Evolutionary conservation across 2,329 filamentous ascomycete species (phyloP).

Genomic region (Talaromyces sp.): DNA sequence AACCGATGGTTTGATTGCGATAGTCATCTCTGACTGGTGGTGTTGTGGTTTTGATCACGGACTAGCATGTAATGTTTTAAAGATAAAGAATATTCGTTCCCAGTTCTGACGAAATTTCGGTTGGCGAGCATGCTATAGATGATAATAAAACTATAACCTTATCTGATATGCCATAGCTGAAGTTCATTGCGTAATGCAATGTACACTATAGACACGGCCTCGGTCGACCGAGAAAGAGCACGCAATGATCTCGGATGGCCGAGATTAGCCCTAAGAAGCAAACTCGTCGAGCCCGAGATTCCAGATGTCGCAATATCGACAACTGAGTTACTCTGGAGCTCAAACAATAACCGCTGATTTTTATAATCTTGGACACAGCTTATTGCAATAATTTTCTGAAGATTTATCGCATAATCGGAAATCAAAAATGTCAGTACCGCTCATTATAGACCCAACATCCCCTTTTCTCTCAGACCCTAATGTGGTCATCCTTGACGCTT

Average conservation of each 20-base stretch:
- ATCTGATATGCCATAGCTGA: background rate
- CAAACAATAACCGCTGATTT: too few relatives aligned
- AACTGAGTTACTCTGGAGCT: too few relatives aligned
- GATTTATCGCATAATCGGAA: too few relatives aligned
- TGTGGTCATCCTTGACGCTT: conserved; percentile 4
- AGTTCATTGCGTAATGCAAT: background rate
- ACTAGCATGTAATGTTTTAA: too few relatives aligned
- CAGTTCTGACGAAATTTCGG: too few relatives aligned
- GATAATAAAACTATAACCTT: too few relatives aligned
- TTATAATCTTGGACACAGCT: too few relatives aligned
- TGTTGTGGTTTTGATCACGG: too few relatives aligned
- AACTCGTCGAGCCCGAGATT: background rate
- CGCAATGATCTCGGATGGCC: conserved; percentile 5
- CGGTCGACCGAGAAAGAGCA: conserved; percentile 1
- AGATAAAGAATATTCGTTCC: too few relatives aligned
- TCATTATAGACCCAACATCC: conserved; percentile 5
- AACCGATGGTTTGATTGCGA: background rate
- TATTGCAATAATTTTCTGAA: too few relatives aligned
- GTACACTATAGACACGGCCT: background rate
- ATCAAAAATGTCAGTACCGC: conserved; percentile 2
- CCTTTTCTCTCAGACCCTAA: background rate
- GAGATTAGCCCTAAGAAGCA: background rate
- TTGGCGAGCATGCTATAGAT: too few relatives aligned
- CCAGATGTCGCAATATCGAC: background rate
- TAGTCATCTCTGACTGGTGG: background rate